These are phyloP conservation scores for Globisporangium rhizosaccharum DNA, from an alignment of 352 stramenopile genomes.

Conservation along the genomic window DNA sequence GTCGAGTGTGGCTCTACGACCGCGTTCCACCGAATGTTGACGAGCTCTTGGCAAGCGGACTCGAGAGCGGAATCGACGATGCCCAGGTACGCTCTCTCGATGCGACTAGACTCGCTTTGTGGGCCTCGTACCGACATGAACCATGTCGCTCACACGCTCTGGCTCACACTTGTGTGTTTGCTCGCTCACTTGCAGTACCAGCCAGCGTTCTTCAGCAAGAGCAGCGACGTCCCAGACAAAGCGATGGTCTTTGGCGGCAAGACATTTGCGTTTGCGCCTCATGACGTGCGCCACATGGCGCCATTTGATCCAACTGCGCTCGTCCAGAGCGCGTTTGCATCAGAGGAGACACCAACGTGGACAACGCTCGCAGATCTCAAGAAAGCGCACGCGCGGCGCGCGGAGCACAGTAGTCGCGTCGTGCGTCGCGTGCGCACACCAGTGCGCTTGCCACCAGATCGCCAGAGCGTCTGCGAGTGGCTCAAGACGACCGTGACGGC, in stretches of 20 bases:
- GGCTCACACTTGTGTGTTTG: background rate
- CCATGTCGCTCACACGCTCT: background rate
- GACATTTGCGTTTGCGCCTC: constrained; percentile 54
- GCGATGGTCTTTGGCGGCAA: constrained; percentile 68
- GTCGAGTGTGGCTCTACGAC: constrained; percentile 45
- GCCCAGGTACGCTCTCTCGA: constrained; percentile 17
- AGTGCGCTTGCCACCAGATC: constrained; percentile 29
- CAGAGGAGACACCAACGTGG: constrained; percentile 4
- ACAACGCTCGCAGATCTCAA: constrained; percentile 9
- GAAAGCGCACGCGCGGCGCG: background rate
- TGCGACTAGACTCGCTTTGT: background rate
- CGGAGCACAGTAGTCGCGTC: background rate
- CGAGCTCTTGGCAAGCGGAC: constrained; percentile 43
- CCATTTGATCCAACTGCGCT: constrained; percentile 40
- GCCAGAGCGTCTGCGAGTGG: constrained; percentile 25
- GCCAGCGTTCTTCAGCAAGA: constrained; percentile 47
- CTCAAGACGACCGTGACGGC: constrained; percentile 12
- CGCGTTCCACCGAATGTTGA: constrained; percentile 31
- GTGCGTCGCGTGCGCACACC: constrained; percentile 35
- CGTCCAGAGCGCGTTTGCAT: constrained; percentile 8
- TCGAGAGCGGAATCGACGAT: constrained; percentile 35
- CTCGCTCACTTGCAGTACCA: constrained; percentile 26
- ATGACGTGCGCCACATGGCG: constrained; percentile 25
- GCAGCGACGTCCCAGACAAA: constrained; percentile 61
- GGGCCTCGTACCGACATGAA: background rate